Base-by-base conservation (phyloP, 495 filamentous ascomycete species). In the Trichoderma virens region DNA sequence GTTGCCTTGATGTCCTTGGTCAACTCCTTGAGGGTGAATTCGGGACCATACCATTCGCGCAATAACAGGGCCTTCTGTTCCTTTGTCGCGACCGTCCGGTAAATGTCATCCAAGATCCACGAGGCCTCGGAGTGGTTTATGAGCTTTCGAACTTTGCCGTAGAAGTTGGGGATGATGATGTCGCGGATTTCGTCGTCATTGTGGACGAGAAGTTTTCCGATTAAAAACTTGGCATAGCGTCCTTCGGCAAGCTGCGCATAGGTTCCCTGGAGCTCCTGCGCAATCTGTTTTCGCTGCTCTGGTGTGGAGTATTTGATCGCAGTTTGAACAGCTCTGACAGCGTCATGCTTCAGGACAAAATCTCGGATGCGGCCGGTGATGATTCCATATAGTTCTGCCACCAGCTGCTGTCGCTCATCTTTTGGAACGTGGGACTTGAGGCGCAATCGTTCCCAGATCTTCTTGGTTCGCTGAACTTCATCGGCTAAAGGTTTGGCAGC, bases 331-430 rank as follows among this genome's bases (percentile, higher is more conserved):
- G 96, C 90, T 62, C 95, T 84, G 28, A 96, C 94, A 11, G 92
- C 90, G 70, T 99, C 95, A 74, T 99, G 95, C 80, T 98, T 99
- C 79, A 99, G 89, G 28, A 97, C 93, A 66, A 97, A 96, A 60
- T 97, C 95, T 71, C 91, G 91, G 69, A 98, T 87, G 20, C 87
- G 83, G 25, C 92, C 92, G 6, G 89, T 95, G 70, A 97, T 89
- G 68, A 98, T 93, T 60, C 86, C 84, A 73, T 92, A 97, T 6
- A 98, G 82, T 79, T 98, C 93, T 27, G 84, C 84, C 35, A 98
- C 88, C 23, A 98, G 83, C 72, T 87, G 83, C 73, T 93, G 90
- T 62, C 95, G 82, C 74, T 98, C 91, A 45, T 92, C 90, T 64
- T 83, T 81, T 20, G 90, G 88, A 1, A 97, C 90, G 69, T 97